Evolutionary conservation across 805 yeast genomes (phyloP).

Genomic region (Komagataella populi): DNA sequence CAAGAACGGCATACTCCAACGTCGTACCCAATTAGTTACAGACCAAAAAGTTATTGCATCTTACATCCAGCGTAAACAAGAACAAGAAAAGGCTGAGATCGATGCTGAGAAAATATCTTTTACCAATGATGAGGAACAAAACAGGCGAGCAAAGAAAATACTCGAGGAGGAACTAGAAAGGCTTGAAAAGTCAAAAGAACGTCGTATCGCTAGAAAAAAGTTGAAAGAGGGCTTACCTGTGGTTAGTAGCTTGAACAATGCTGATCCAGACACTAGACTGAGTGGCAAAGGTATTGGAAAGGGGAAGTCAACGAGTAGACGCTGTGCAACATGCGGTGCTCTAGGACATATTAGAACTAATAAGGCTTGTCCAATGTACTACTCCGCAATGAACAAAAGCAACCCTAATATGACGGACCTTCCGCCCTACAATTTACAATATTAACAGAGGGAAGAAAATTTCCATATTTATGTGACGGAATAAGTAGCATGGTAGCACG

Average conservation of each 20-base stretch:
- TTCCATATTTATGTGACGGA: too few relatives aligned
- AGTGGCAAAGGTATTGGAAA: slow-evolving; percentile 64
- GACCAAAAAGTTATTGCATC: slow-evolving; percentile 85
- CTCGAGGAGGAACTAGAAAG: slow-evolving; percentile 80
- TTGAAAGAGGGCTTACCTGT: slow-evolving; percentile 22
- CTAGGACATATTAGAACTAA: slow-evolving; percentile 91
- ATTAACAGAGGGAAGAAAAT: too few relatives aligned
- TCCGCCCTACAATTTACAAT: neutral
- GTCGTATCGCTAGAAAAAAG: slow-evolving; percentile 44
- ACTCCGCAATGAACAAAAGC: neutral
- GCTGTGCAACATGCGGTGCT: slow-evolving; percentile 93
- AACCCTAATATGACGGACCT: neutral
- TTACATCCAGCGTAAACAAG: slow-evolving; percentile 45
- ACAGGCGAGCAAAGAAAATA: slow-evolving; percentile 60
- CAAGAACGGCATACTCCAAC: slow-evolving; percentile 72
- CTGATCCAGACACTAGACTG: slow-evolving; percentile 22
- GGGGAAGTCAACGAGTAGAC: slow-evolving; percentile 60
- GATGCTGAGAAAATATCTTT: slow-evolving; percentile 63
- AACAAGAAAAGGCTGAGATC: slow-evolving; percentile 30
- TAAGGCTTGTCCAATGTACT: slow-evolving; percentile 79
- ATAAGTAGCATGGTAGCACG: too few relatives aligned
- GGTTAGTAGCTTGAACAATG: slow-evolving; percentile 16
- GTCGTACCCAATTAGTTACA: slow-evolving; percentile 62
- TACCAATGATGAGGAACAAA: slow-evolving; percentile 75
- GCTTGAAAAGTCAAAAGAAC: slow-evolving; percentile 62